phyloP scores from a whole-genome alignment of 179 eudicot genomes.

The Amaranthus tricolor region DNA sequence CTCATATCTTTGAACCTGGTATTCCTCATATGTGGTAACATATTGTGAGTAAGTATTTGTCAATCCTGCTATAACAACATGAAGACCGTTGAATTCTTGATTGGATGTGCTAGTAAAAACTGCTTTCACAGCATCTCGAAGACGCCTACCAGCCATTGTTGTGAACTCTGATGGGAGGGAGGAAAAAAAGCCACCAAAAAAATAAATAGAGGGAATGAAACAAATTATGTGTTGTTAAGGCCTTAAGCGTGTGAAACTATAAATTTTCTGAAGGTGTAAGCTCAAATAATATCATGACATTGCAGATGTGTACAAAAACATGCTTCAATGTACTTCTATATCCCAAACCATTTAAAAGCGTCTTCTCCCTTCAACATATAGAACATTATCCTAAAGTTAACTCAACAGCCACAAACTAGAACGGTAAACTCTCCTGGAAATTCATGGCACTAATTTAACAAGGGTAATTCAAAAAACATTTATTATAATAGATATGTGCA shows the following conservation, averaged over 20 bases:
- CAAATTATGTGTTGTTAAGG: neutral
- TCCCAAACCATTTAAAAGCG: neutral
- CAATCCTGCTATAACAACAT: constrained; percentile 90
- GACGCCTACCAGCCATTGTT: constrained; percentile 98
- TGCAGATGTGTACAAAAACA: neutral
- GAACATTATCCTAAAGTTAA: neutral
- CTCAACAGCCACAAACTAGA: neutral
- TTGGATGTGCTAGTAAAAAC: constrained; percentile 45
- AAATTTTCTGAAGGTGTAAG: constrained; percentile 7
- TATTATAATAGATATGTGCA: neutral
- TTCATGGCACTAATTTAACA: neutral
- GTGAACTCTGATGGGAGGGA: constrained; percentile 62
- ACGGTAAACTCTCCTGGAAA: neutral
- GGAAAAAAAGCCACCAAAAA: constrained; percentile 9
- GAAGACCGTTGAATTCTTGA: constrained; percentile 52
- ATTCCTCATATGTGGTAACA: constrained; percentile 91
- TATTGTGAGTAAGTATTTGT: constrained; percentile 94
- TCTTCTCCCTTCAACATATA: neutral
- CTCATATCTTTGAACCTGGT: constrained; percentile 92
- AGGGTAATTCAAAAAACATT: neutral
- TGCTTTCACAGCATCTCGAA: constrained; percentile 80
- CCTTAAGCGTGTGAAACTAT: neutral
- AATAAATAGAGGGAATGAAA: neutral
- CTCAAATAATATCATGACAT: neutral
- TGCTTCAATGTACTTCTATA: neutral